These are phyloP conservation scores for Suillus sp. DNA, from an alignment of 768 basidiomycete species.

Conservation along the genomic window DNA sequence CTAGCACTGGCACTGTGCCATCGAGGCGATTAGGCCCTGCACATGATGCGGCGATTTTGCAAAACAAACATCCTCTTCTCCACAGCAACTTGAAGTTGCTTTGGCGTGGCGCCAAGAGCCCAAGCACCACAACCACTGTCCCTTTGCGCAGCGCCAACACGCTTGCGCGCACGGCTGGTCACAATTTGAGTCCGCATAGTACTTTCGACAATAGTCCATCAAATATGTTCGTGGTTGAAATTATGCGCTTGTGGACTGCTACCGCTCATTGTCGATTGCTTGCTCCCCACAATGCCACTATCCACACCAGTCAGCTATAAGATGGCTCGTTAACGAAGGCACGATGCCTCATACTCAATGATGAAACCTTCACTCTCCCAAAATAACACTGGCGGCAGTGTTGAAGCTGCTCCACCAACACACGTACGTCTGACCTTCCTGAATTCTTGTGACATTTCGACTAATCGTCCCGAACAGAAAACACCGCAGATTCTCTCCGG, in stretches of 20 bases:
- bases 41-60: background rate
- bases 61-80: background rate
- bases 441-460: background rate
- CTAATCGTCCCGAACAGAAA: background rate
- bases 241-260: background rate
- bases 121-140: background rate
- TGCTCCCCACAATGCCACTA: background rate
- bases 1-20: background rate
- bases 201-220: background rate
- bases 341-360: background rate
- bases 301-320: background rate
- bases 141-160: background rate
- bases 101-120: background rate
- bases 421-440: background rate
- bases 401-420: background rate
- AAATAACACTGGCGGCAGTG: slow-evolving; percentile 2
- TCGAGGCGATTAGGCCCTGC: background rate
- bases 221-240: background rate
- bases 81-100: background rate
- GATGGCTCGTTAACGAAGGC: background rate
- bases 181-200: background rate
- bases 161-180: background rate
- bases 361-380: background rate
- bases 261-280: background rate
- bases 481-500: background rate